Percentiles rank a stretch among this genome's conserved stretches.
Evolutionary conservation across 2,329 filamentous ascomycete species (phyloP).

Genomic region (Claviceps sp.): DNA sequence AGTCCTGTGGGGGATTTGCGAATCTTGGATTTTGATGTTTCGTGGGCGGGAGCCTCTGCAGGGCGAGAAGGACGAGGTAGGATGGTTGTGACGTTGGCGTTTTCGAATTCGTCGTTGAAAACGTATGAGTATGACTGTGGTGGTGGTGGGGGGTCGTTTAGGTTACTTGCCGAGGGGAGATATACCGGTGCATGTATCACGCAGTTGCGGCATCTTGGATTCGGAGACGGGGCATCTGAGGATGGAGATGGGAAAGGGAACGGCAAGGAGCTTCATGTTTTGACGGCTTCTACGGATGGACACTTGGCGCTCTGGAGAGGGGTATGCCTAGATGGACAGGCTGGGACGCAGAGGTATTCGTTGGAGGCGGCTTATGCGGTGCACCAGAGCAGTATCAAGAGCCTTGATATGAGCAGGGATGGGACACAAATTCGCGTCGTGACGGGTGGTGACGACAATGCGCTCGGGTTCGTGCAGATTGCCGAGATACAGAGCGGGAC

Average conservation of each 20-base stretch:
- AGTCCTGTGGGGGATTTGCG: conserved; percentile 52
- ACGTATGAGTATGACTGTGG: conserved; percentile 35
- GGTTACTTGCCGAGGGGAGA: conserved; percentile 35
- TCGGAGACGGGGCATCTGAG: conserved; percentile 5
- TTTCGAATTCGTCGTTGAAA: conserved; percentile 74
- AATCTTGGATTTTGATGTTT: conserved; percentile 65
- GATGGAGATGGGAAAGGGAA: neutral
- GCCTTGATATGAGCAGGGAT: conserved; percentile 31
- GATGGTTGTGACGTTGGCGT: conserved; percentile 42
- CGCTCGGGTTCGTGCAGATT: conserved; percentile 44
- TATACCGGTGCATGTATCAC: conserved; percentile 69
- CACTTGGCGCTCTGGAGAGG: conserved; percentile 34
- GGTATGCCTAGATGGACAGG: conserved; percentile 6
- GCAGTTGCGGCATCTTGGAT: conserved; percentile 37
- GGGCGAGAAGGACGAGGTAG: conserved; percentile 4
- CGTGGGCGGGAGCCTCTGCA: neutral
- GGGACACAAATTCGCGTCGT: conserved; percentile 36
- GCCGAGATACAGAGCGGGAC: conserved; percentile 2
- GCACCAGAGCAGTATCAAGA: conserved; percentile 76
- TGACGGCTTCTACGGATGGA: conserved; percentile 75
- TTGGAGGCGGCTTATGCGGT: conserved; percentile 29
- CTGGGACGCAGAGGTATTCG: conserved; percentile 9
- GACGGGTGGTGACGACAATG: conserved; percentile 83
- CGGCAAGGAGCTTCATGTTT: conserved; percentile 23
- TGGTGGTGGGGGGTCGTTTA: conserved; percentile 24